Conservation (phyloP, 345 rosid species). For the Moricandia moricandioides region DNA sequence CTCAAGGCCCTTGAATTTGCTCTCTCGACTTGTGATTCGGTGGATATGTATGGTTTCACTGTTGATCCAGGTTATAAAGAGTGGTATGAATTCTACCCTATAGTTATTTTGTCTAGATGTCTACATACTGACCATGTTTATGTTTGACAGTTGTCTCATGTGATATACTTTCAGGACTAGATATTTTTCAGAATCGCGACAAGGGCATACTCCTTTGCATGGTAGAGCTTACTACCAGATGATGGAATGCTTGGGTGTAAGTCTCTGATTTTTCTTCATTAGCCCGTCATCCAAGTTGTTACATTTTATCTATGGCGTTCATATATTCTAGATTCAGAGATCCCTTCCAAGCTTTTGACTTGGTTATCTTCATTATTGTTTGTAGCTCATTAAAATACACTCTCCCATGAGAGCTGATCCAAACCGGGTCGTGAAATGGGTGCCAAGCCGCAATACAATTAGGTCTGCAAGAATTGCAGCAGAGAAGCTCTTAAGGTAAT, state of each 20-base stretch:
- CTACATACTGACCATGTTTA: background rate
- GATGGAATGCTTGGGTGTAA: constrained; percentile 99
- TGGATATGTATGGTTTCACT: constrained; percentile 98
- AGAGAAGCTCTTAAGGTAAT: constrained; percentile 78
- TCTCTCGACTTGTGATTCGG: constrained; percentile 81
- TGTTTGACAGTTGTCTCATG: background rate
- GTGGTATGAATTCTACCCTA: constrained; percentile 40
- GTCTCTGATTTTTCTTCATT: constrained; percentile 25
- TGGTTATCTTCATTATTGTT: constrained; percentile 16
- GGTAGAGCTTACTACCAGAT: constrained; percentile 98
- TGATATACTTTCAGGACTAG: constrained; percentile 64
- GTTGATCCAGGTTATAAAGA: constrained; percentile 89
- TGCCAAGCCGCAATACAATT: constrained; percentile 60
- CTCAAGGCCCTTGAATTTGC: constrained; percentile 96
- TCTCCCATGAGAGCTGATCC: constrained; percentile 91
- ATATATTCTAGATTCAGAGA: background rate
- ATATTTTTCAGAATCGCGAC: constrained; percentile 92
- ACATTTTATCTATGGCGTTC: background rate
- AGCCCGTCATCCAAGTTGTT: background rate
- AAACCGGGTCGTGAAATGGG: constrained; percentile 64
- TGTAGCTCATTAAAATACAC: constrained; percentile 87
- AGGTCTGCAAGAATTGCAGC: constrained; percentile 79
- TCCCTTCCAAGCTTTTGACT: constrained; percentile 8
- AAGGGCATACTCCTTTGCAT: constrained; percentile 96
- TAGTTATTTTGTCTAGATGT: background rate